Evolutionary conservation across 192 early-diverging fungal genomes (phyloP), one percentile per base, ranked within the genome.

Genomic region (Backusella westeae): DNA sequence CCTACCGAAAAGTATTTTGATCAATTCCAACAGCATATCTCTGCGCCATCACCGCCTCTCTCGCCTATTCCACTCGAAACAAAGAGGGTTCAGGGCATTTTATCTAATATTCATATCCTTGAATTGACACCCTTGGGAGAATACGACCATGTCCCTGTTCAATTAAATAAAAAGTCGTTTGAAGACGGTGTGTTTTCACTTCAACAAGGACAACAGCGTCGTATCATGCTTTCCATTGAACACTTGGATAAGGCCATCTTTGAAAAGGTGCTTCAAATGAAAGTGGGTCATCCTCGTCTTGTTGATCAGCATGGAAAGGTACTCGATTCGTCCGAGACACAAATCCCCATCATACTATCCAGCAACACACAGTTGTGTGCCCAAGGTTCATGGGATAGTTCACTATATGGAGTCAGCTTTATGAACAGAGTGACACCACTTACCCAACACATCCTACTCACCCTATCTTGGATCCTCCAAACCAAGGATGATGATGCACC

Each of bases 361-460:
- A 19, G 71, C 82, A 12, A 77, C 83, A 19, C 80, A 69, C 71
- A 10, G 85, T 87, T 71, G 0, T 67, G 75, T 19, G 83, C 84
- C 1, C 78, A 86, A 0, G 88, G 87, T n/a, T 78, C 92, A 6
- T 95, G 93, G 93, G 93, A 95, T 69, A 92, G 92, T 23, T 92
- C 93, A 0, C 81, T 95, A 0, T 89, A 93, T 46, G 91, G 89
- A 8, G 89, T 88, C 0, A 74, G 86, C 0, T 84, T 91, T 67
- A 76, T 95, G 29, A 91, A 95, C 68, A 67, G 83, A 34, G 85
- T 90, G 4, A 93, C 91, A 14, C 76, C 76, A 29, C 77, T 85
- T 21, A 81, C 82, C 15, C 86, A 88, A 73, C 83, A 87, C 5
- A 88, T 94, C 14, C 56, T 85, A 21, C 79, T 93, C 23, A 79